Percentiles rank a stretch among this genome's conserved stretches.
phyloP scores from a whole-genome alignment of 1,284 basidiomycete species.

The Ceratobasidium papillatum region DNA sequence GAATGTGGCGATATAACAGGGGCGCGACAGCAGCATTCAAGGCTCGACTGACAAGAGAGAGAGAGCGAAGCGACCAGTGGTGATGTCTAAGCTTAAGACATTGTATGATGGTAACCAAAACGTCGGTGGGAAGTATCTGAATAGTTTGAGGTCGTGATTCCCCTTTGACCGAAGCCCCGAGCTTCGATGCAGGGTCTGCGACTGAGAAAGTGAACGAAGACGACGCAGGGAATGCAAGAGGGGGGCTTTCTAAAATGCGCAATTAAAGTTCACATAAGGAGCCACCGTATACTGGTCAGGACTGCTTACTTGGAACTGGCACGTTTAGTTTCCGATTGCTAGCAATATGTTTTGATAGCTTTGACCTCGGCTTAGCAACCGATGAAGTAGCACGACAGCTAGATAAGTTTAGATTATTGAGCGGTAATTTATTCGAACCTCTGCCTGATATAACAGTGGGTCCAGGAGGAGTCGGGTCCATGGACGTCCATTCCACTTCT shows the following conservation, averaged over 20 bases:
- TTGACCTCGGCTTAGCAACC: neutral
- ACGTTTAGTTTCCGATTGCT: neutral
- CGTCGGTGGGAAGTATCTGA: slow-evolving; percentile 21
- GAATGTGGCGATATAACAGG: slow-evolving; percentile 16
- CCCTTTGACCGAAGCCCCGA: neutral
- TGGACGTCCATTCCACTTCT: too few species aligned
- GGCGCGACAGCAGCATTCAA: slow-evolving; percentile 25
- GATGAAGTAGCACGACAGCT: neutral
- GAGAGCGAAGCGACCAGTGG: neutral
- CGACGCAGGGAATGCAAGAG: slow-evolving; percentile 21
- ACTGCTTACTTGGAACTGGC: slow-evolving; percentile 4
- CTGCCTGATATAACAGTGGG: neutral
- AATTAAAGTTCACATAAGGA: neutral
- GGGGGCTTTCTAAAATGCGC: neutral
- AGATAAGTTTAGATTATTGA: neutral
- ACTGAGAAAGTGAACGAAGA: slow-evolving; percentile 7
- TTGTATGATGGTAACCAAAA: slow-evolving; percentile 8
- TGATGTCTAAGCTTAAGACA: neutral
- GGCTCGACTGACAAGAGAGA: slow-evolving; percentile 19
- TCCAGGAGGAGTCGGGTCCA: too few species aligned
- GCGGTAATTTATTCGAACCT: neutral
- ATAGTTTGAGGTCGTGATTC: neutral
- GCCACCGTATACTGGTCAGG: neutral
- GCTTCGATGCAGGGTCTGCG: neutral
- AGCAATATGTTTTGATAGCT: neutral